Evolutionary conservation across 179 eudicot genomes (phyloP).

Genomic region (Spinacia oleracea): DNA sequence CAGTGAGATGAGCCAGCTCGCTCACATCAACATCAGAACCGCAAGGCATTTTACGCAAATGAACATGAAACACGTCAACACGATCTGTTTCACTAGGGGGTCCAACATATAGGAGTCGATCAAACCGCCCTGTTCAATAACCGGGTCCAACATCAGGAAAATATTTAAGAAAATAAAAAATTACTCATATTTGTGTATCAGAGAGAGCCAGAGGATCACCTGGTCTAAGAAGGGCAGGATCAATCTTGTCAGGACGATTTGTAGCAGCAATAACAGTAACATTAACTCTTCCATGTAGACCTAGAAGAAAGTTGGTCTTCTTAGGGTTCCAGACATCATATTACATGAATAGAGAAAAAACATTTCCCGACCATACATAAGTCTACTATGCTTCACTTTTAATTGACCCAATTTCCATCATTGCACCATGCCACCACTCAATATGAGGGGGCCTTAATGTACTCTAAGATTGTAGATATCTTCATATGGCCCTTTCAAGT

Average conservation of each 20-base stretch:
- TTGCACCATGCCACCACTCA: neutral
- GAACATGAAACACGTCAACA: constrained; percentile 70
- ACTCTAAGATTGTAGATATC: neutral
- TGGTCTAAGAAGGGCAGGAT: constrained; percentile 95
- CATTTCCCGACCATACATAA: constrained; percentile 1
- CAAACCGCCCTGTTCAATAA: constrained; percentile 71
- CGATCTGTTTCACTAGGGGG: constrained; percentile 78
- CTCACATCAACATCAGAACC: constrained; percentile 56
- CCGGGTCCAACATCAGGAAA: constrained; percentile 9
- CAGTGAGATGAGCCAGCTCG: constrained; percentile 66
- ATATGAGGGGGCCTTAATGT: neutral
- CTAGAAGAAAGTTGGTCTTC: constrained; percentile 34
- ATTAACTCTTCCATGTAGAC: constrained; percentile 77
- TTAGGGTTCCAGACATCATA: constrained; percentile 8
- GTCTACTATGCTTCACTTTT: neutral
- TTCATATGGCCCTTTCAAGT: neutral
- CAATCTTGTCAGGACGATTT: constrained; percentile 96
- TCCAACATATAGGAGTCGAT: constrained; percentile 79
- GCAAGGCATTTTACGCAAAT: constrained; percentile 70
- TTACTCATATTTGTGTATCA: neutral
- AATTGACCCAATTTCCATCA: neutral
- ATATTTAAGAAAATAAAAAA: neutral
- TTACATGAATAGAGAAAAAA: neutral
- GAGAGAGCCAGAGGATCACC: constrained; percentile 40
- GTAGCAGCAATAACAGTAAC: constrained; percentile 97